Evolutionary conservation across 495 filamentous ascomycete genomes (phyloP).

Genomic region (Xylaria longipes): DNA sequence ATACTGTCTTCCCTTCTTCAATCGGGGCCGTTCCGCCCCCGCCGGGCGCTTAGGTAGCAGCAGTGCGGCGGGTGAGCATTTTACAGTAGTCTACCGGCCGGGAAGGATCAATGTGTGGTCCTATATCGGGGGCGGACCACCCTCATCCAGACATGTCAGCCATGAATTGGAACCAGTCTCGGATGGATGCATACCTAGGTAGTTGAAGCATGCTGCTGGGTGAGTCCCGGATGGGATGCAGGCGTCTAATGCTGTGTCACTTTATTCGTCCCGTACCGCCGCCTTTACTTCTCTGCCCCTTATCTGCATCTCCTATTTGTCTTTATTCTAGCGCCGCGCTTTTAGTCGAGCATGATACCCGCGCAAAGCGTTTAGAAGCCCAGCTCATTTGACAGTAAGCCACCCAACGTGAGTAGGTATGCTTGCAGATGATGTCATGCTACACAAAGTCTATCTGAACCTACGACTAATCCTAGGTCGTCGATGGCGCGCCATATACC

Average conservation of each 20-base stretch:
- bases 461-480: neutral
- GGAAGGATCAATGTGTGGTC: neutral
- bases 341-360: neutral
- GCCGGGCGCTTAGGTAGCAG: conserved; percentile 17
- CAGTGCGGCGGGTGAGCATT: neutral
- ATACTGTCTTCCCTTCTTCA: neutral
- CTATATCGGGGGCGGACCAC: conserved; percentile 7
- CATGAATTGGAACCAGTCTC: neutral
- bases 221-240: neutral
- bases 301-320: conserved; percentile 17
- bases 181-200: neutral
- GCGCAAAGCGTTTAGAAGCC: conserved; percentile 4
- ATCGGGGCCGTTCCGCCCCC: conserved; percentile 12
- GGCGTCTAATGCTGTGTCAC: conserved; percentile 17
- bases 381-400: neutral
- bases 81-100: neutral
- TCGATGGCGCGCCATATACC: neutral
- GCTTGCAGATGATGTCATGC: neutral
- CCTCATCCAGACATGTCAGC: conserved; percentile 15
- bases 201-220: neutral
- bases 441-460: neutral
- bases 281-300: neutral
- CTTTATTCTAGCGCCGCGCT: conserved; percentile 5
- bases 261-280: neutral
- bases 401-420: neutral